Conservation (phyloP, 2,329 filamentous ascomycete species). For the Amauroascus niger region DNA sequence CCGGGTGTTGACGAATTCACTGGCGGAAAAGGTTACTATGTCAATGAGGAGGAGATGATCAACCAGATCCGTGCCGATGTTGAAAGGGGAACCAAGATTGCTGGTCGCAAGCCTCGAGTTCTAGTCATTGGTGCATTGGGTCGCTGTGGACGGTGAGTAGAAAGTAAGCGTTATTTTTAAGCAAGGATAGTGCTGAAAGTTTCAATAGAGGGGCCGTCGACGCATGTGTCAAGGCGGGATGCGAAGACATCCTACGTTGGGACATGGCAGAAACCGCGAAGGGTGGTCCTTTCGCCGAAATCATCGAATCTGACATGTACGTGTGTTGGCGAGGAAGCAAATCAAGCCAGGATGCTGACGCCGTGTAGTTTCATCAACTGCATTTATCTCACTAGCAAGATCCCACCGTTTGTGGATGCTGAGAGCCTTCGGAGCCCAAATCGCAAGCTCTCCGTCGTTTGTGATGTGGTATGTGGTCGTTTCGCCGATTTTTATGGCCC, state of each 20-base stretch:
- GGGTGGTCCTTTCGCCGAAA: constrained; percentile 70
- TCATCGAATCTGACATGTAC: constrained; percentile 52
- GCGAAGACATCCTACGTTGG: constrained; percentile 58
- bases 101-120: constrained; percentile 59
- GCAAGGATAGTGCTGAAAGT: neutral
- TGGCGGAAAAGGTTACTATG: constrained; percentile 28
- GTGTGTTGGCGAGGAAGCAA: neutral
- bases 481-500: neutral
- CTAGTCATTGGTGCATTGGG: constrained; percentile 69
- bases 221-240: constrained; percentile 63
- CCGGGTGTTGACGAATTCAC: constrained; percentile 52
- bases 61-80: constrained; percentile 63
- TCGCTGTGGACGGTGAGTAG: constrained; percentile 18
- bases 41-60: constrained; percentile 65
- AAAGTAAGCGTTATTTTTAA: neutral
- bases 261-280: constrained; percentile 71
- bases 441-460: constrained; percentile 68
- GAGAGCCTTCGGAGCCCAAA: constrained; percentile 57
- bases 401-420: constrained; percentile 69
- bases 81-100: constrained; percentile 55
- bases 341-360: constrained; percentile 16
- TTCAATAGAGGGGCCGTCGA: constrained; percentile 69
- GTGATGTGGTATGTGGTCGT: constrained; percentile 52
- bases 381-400: constrained; percentile 73
- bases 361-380: constrained; percentile 71